Conservation (phyloP, 176 grass and related monocot species). For the Thalia dealbata region DNA sequence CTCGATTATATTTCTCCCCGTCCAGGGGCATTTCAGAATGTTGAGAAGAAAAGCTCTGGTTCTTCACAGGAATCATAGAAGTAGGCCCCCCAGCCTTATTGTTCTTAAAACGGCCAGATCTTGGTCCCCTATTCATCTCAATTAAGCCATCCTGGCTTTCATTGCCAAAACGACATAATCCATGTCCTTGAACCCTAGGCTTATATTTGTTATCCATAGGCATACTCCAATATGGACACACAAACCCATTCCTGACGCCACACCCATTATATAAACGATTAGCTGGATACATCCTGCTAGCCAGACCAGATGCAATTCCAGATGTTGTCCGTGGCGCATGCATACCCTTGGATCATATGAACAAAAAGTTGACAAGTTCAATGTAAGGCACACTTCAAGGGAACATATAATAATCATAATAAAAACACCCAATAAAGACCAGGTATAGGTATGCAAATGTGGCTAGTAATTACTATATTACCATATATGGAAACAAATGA, state of each 20-base stretch:
- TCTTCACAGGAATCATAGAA: constrained; percentile 66
- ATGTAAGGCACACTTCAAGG: background rate
- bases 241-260: constrained; percentile 44
- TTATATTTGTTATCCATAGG: constrained; percentile 59
- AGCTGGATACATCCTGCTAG: constrained; percentile 60
- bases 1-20: constrained; percentile 56
- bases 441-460: too few species aligned
- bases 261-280: constrained; percentile 47
- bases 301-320: constrained; percentile 34
- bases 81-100: constrained; percentile 44
- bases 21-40: constrained; percentile 32
- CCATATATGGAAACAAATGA: constrained; percentile 12
- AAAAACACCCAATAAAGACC: background rate
- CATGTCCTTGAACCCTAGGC: constrained; percentile 40
- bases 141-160: constrained; percentile 75
- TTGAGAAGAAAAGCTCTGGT: constrained; percentile 50
- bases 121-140: constrained; percentile 82
- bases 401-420: constrained; percentile 5
- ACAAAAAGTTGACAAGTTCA: background rate
- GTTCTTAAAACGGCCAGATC: constrained; percentile 63
- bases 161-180: constrained; percentile 35
- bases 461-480: too few species aligned
- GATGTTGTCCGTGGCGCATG: constrained; percentile 35
- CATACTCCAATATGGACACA: constrained; percentile 46
- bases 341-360: constrained; percentile 48